Base-by-base conservation (phyloP, 139 green algal species). In the Micractinium conductrix region DNA sequence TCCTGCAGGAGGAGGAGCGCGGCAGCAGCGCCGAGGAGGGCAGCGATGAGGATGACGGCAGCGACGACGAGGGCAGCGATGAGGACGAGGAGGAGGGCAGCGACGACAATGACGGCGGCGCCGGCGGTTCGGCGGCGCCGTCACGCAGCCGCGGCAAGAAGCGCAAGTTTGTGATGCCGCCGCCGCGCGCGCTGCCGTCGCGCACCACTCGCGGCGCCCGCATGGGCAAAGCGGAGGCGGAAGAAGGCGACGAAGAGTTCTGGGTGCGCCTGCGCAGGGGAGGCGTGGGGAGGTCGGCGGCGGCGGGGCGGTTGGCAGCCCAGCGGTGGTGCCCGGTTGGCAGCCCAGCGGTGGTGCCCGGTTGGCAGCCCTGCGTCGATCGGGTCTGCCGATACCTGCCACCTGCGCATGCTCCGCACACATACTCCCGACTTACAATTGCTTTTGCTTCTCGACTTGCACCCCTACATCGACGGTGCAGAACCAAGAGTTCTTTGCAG, bases 171-270 rank as follows among this genome's bases (percentile, higher is more conserved):
- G 44, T 67, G 70, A 50, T 76, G 38, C 87, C 81, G 73, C 90
- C 90, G 5, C 72, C 81, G 35, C 62, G 86, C 0, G 84, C 84
- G 35, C 62, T 94, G 58, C 91, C 91, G 22, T 37, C 81, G 38
- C 79, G 90, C 30, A 84, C 87, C 38, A 94, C 91, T 14, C 83
- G 91, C 10, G 91, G 91, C 45, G 83, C 85, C 7, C 79, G 87
- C 35, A 84, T 94, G 80, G 88, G 86, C 48, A 81, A 42, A 0
- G 28, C 85, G 50, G 71, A 83, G 22, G 89, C 89, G 9, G 78
- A 88, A 1, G 80, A 91, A 42, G 94, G 88, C 5, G 95, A 98
- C 78, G 89, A 96, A 33, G 92, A 96, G 81, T 98, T 98, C 65
- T 98, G 95, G 95, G 65, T 78, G 65, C 33, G 67, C 22, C 12